Conservation (phyloP, 257 asterid genomes). For the Nicotiana tabacum region DNA sequence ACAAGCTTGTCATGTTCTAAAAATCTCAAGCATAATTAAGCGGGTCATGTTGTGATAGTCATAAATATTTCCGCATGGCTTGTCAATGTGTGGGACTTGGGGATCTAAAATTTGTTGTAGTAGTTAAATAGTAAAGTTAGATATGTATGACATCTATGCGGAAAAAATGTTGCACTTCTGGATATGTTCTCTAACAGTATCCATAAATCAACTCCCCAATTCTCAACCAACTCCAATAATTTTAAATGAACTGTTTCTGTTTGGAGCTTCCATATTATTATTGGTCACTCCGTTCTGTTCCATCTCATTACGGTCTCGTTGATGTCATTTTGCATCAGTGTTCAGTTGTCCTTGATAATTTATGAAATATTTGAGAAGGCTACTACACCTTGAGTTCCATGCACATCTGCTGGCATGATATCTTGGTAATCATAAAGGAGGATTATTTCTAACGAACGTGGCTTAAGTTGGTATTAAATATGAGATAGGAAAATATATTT, state of each 20-base stretch:
- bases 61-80: not conserved
- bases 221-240: constrained; percentile 4
- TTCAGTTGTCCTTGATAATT: not conserved
- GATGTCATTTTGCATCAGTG: not conserved
- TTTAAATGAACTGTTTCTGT: not conserved
- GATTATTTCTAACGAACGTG: not conserved
- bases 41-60: not conserved
- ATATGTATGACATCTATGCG: not conserved
- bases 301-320: not conserved
- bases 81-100: not conserved
- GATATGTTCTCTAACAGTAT: not conserved
- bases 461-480: not conserved
- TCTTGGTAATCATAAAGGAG: not conserved
- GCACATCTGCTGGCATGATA: not conserved
- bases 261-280: not conserved
- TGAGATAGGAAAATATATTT: not conserved
- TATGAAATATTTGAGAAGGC: not conserved
- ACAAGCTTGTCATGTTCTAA: not conserved
- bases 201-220: not conserved
- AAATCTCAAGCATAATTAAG: not conserved
- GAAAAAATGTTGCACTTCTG: not conserved
- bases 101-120: not conserved
- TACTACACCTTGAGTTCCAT: not conserved
- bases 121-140: not conserved
- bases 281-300: not conserved